Percentiles rank a stretch among this genome's conserved stretches.
These are phyloP conservation scores for Globomyces sp. DNA, from an alignment of 371 early-diverging fungal species.

Conservation along the genomic window DNA sequence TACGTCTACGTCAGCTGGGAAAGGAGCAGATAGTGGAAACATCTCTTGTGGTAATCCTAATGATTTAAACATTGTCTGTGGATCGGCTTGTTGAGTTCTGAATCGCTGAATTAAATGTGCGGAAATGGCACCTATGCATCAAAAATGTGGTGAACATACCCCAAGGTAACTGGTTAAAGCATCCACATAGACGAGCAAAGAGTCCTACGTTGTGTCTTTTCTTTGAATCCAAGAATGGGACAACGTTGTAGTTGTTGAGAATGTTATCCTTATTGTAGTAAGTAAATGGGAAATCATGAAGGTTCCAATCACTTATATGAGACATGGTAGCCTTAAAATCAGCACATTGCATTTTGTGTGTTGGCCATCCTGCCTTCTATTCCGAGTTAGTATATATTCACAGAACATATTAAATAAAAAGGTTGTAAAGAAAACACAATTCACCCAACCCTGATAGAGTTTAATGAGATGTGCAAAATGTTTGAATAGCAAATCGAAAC, in stretches of 20 bases:
- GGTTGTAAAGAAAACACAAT: not conserved
- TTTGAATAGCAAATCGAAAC: too few relatives aligned
- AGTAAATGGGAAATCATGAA: constrained; percentile 45
- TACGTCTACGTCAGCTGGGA: constrained; percentile 22
- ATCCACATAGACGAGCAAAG: constrained; percentile 46
- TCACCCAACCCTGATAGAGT: not conserved
- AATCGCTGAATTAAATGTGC: too few relatives aligned
- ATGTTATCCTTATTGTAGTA: constrained; percentile 44
- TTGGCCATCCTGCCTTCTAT: constrained; percentile 50
- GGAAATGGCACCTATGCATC: too few relatives aligned
- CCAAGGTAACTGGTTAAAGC: constrained; percentile 37
- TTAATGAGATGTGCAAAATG: too few relatives aligned
- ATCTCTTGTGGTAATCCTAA: constrained; percentile 38
- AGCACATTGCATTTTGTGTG: constrained; percentile 41
- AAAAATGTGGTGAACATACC: constrained; percentile 38
- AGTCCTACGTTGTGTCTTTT: constrained; percentile 48
- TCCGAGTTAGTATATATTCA: too few relatives aligned
- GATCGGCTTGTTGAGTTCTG: constrained; percentile 14
- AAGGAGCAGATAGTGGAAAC: constrained; percentile 38
- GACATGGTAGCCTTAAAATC: constrained; percentile 37
- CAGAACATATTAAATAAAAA: not conserved
- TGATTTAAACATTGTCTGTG: constrained; percentile 28
- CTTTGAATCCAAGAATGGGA: constrained; percentile 39
- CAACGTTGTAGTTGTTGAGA: constrained; percentile 45
- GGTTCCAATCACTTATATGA: constrained; percentile 32